A percentile compares a stretch with the other conserved stretches of the same genome.
phyloP scores from a whole-genome alignment of 2,329 filamentous ascomycete genomes.

The Claviceps quebecensis region DNA sequence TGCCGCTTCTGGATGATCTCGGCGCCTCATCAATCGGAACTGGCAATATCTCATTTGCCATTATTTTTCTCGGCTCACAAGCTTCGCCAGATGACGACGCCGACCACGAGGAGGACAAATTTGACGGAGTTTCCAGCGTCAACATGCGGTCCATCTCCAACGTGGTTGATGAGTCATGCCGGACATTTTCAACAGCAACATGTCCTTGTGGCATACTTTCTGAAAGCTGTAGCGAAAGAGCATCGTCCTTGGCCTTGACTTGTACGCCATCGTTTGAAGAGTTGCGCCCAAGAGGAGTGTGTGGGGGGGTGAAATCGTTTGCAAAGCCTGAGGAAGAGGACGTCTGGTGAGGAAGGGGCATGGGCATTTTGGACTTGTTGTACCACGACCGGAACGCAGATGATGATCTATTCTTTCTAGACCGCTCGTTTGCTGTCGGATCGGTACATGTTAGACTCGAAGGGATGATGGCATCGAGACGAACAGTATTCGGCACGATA shows the following conservation, averaged over 20 bases:
- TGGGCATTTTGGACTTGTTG: constrained; percentile 39
- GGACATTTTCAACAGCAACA: background rate
- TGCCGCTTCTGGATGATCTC: constrained; percentile 14
- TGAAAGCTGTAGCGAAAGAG: constrained; percentile 35
- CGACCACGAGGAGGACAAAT: constrained; percentile 23
- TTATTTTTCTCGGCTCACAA: constrained; percentile 19
- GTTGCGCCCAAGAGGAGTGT: constrained; percentile 32
- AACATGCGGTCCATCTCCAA: constrained; percentile 23
- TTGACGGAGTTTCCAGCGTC: constrained; percentile 24
- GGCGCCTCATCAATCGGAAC: constrained; percentile 11
- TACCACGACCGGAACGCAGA: constrained; percentile 45
- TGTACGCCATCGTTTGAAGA: constrained; percentile 20
- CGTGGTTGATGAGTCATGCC: constrained; percentile 9
- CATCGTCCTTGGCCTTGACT: constrained; percentile 25
- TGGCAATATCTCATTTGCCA: constrained; percentile 23
- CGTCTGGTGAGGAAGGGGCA: constrained; percentile 45
- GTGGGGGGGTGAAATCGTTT: constrained; percentile 34
- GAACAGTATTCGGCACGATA: constrained; percentile 19
- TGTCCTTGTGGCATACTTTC: constrained; percentile 8
- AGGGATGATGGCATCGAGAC: constrained; percentile 6
- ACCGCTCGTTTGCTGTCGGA: constrained; percentile 24
- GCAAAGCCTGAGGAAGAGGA: constrained; percentile 45
- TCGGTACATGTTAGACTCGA: constrained; percentile 9
- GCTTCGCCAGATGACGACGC: constrained; percentile 11
- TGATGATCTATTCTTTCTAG: constrained; percentile 35